Base-by-base conservation (phyloP, 805 yeast species). In the Phaffomyces antillensis region DNA sequence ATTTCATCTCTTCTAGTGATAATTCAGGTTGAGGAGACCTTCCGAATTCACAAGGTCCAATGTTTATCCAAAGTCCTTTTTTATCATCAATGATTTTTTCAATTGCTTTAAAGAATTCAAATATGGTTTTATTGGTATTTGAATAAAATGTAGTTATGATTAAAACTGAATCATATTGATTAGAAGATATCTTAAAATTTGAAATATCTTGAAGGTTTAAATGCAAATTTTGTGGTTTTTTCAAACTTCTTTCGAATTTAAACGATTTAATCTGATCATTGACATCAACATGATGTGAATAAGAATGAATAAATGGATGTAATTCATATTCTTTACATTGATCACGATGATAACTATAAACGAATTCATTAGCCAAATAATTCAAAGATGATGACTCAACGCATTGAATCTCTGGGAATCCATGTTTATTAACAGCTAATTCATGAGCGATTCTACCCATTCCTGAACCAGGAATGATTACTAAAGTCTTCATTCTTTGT, bases 1-100 rank as follows among this genome's bases (percentile, higher is more conserved):
- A 51, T 13, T 64, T 61, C 40, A 90, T 58, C 58, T 90, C 97
- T n/a, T 83, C 82, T 15, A 76, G 67, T 35, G 80, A 81, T 28
- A 88, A 66, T 60, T 90, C 96, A 31, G 81, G 78, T 59, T 75
- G 70, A 39, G 96, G 81, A 43, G 89, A 85, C 2, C 88, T 78
- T 0, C 97, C 97, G 68, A 91, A 91, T 62, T 90, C 85, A 49
- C 91, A 69, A 0, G 99, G 99, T 0, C 99, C 99, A 13, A 81
- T 71, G 59, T 93, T 91, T 50, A 91, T 77, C 98, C 98, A 91
- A 36, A 73, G 69, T 0, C 86, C 82, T 3, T 72, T 72, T n/a
- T 66, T 67, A 8, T 66, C 68, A 9, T 56, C 55, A 11, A 70
- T 63, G 31, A 82, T 54, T 11, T 60, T 54, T 45, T 75, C 74